A percentile compares a stretch with the other conserved stretches of the same genome.
phyloP scores from a whole-genome alignment of 345 rosid species.

The Hevea brasiliensis region DNA sequence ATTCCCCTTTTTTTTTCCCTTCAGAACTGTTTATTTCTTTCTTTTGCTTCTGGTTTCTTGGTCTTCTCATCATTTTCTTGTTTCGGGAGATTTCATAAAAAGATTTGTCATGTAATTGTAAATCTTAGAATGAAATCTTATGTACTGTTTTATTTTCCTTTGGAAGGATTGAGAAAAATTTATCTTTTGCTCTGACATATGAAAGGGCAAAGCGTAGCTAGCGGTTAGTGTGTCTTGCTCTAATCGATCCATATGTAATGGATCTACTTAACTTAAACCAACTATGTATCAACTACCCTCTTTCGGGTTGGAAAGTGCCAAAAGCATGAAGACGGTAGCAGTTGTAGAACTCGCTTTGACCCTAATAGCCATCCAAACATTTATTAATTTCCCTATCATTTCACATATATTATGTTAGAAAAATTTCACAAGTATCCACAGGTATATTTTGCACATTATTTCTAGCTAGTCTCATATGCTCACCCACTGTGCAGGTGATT shows the following conservation, averaged over 20 bases:
- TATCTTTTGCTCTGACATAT: not conserved
- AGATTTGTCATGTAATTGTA: not conserved
- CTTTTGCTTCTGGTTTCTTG: not conserved
- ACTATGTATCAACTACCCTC: conserved; percentile 1
- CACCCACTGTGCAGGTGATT: too few relatives aligned
- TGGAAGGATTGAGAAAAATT: not conserved
- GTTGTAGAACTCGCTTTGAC: not conserved
- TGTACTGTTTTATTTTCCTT: not conserved
- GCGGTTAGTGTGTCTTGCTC: not conserved
- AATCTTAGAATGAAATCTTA: not conserved
- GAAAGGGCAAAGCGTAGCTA: too few relatives aligned
- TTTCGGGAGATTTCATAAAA: not conserved
- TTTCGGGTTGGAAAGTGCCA: conserved; percentile 5
- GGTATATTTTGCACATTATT: too few relatives aligned
- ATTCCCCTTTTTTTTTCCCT: too few relatives aligned
- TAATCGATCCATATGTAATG: not conserved
- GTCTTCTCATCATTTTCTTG: not conserved
- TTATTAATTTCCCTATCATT: too few relatives aligned
- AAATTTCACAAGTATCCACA: too few relatives aligned
- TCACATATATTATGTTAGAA: too few relatives aligned
- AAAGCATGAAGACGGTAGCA: conserved; percentile 4
- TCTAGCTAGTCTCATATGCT: too few relatives aligned
- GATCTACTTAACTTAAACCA: not conserved
- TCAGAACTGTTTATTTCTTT: not conserved
- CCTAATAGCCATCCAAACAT: too few relatives aligned